These are phyloP conservation scores for Ceratocystis huliohia DNA, from an alignment of 2,329 filamentous ascomycete species.

Conservation along the genomic window DNA sequence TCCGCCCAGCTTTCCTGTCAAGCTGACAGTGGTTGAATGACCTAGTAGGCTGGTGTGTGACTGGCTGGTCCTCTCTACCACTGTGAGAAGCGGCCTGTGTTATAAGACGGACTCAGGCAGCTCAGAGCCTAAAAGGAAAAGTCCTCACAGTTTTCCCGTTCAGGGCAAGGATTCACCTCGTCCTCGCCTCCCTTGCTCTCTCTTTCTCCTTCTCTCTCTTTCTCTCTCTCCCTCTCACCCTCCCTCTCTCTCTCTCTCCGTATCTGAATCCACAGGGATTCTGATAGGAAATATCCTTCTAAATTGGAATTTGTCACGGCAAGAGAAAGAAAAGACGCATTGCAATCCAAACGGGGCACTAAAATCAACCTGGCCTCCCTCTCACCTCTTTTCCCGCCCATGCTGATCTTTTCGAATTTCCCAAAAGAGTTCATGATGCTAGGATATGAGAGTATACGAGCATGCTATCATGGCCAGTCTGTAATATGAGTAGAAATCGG, in stretches of 20 bases:
- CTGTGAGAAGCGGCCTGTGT: neutral
- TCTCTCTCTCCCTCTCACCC: no score
- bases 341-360: neutral
- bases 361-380: neutral
- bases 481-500: neutral
- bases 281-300: constrained; percentile 2
- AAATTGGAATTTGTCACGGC: constrained; percentile 4
- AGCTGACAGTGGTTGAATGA: neutral
- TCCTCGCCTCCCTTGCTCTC: constrained; percentile 4
- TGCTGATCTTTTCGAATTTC: neutral
- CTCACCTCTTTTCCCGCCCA: neutral
- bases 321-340: constrained; percentile 11
- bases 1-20: constrained; percentile 1
- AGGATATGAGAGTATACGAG: neutral
- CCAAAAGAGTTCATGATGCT: neutral
- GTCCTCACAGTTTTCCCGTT: neutral
- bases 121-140: constrained; percentile 6
- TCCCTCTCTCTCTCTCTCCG: no score
- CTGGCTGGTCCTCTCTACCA: neutral
- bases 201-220: no score
- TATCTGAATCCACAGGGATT: neutral
- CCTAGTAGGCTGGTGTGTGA: neutral
- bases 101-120: constrained; percentile 1
- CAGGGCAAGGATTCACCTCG: constrained; percentile 3
- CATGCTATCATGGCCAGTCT: neutral